Percentiles rank a stretch among this genome's conserved stretches.
Conservation (phyloP, 2,329 filamentous ascomycete species). For the Volutella citrinella region DNA sequence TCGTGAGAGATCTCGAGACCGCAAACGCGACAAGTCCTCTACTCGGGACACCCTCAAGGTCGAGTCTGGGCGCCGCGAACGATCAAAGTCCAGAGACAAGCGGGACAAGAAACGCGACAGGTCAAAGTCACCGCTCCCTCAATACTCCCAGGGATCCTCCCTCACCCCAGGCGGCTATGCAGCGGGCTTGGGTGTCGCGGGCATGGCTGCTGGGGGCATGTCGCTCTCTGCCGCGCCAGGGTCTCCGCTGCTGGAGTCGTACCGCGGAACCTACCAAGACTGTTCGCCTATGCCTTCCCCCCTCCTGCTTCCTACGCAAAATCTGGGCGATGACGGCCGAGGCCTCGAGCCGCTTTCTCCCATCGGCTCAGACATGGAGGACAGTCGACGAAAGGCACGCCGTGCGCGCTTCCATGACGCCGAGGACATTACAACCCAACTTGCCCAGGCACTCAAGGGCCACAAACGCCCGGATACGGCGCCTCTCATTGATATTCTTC, state of each 20-base stretch:
- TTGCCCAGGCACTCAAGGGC: conserved; percentile 72
- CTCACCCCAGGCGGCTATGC: no score
- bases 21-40: conserved; percentile 21
- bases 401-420: conserved; percentile 82
- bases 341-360: conserved; percentile 52
- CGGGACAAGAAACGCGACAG: conserved; percentile 30
- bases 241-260: conserved; percentile 86
- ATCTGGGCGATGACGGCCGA: conserved; percentile 47
- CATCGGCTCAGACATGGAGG: conserved; percentile 43
- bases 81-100: conserved; percentile 17
- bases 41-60: conserved; percentile 8
- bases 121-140: conserved; percentile 36
- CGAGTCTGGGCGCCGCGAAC: conserved; percentile 17
- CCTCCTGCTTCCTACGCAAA: conserved; percentile 51
- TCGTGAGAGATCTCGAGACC: conserved; percentile 19
- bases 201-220: conserved; percentile 39
- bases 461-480: conserved; percentile 64
- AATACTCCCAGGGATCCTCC: no score
- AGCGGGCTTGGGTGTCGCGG: conserved; percentile 37
- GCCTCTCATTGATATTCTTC: conserved; percentile 78
- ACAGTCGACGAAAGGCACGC: conserved; percentile 48
- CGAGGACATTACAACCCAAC: conserved; percentile 69
- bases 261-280: conserved; percentile 90
- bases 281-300: conserved; percentile 94
- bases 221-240: conserved; percentile 61